These are phyloP conservation scores for Cardamine chenopodiifolia DNA, from an alignment of 345 rosid species.

Conservation along the genomic window DNA sequence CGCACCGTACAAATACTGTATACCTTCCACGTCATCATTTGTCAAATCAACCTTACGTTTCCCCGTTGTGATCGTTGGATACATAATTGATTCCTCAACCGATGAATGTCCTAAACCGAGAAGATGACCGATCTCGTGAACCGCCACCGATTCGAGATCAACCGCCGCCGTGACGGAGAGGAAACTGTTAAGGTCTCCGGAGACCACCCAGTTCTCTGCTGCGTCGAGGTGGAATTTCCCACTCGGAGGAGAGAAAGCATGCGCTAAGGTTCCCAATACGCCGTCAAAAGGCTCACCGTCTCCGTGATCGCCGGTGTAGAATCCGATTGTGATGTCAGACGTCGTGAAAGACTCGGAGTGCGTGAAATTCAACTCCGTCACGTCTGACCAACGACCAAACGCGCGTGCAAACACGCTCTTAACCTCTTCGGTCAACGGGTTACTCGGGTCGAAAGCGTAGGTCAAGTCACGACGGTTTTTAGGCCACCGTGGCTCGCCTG, in stretches of 20 bases:
- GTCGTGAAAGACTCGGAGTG: constrained; percentile 25
- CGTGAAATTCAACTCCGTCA: constrained; percentile 68
- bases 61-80: constrained; percentile 67
- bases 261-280: constrained; percentile 79
- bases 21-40: constrained; percentile 66
- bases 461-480: constrained; percentile 50
- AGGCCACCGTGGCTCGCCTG: constrained; percentile 81
- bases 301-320: constrained; percentile 78
- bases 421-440: constrained; percentile 49
- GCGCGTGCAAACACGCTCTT: constrained; percentile 72
- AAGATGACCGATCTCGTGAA: constrained; percentile 95
- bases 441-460: constrained; percentile 62
- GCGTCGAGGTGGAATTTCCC: constrained; percentile 79
- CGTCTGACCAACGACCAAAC: constrained; percentile 71
- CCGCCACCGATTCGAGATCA: constrained; percentile 89
- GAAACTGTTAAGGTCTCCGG: constrained; percentile 47
- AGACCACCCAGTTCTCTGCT: constrained; percentile 72
- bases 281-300: constrained; percentile 98
- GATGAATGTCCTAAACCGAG: constrained; percentile 95
- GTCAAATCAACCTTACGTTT: constrained; percentile 65
- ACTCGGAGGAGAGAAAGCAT: constrained; percentile 86
- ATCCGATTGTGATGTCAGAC: constrained; percentile 76
- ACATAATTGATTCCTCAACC: constrained; percentile 75
- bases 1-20: constrained; percentile 73
- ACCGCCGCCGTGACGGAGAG: constrained; percentile 53